Conservation (phyloP, 345 rosid species). For the Salix koriyanagi region DNA sequence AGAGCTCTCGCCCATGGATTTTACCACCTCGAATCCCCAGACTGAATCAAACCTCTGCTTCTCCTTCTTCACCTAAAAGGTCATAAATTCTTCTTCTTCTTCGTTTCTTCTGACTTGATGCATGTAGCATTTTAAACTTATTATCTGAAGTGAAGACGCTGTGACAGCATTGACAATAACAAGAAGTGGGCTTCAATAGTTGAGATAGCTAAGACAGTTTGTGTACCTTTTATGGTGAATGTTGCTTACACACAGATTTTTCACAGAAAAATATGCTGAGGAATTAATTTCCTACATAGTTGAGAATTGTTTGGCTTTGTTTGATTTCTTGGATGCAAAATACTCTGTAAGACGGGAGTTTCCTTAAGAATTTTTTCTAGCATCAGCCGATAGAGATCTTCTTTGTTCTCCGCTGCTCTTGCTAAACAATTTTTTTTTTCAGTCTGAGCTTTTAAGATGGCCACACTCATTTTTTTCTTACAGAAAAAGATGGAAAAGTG, state of each 20-base stretch:
- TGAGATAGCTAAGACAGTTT: neutral
- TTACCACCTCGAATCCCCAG: neutral
- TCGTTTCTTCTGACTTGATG: neutral
- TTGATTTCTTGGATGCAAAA: neutral
- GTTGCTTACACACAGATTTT: neutral
- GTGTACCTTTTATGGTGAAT: neutral
- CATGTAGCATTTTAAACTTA: neutral
- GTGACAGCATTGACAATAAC: neutral
- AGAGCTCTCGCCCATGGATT: neutral
- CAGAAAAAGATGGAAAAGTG: no score
- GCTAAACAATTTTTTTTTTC: neutral
- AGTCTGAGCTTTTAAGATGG: neutral
- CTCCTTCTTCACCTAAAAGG: no score
- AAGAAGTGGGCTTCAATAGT: neutral
- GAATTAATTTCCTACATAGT: neutral
- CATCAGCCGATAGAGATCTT: neutral
- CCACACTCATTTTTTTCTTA: neutral
- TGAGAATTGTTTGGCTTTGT: neutral
- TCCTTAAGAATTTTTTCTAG: neutral
- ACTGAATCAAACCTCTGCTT: neutral
- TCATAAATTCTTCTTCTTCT: no score
- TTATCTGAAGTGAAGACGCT: neutral
- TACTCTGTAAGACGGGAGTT: neutral
- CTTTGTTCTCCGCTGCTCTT: neutral
- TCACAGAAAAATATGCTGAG: neutral